Evolutionary conservation across 176 grass and related monocot genomes (phyloP), one percentile per base, ranked within the genome.

Genomic region (Musa itinerans): DNA sequence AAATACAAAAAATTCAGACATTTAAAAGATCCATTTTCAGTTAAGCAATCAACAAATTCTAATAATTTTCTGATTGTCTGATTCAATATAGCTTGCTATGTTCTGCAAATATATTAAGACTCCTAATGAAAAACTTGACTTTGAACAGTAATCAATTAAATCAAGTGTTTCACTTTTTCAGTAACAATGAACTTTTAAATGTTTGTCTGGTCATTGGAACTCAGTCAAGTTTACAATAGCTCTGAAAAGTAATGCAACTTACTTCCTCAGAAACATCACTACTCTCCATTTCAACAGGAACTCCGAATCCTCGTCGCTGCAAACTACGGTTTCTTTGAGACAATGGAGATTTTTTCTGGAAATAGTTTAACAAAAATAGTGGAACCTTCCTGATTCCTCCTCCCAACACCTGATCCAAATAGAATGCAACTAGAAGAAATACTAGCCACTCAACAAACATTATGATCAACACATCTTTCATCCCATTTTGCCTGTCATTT

Each of bases 381-480:
- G 79, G 81, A 19, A 34, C 74, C 79, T 80, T 87, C 57, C 53
- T 52, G 76, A 69, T 53, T 49, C 83, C 34, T 43, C 34, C 34
- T 77, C 84, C 74, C 7, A 83, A 71, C 25, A 76, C 54, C 85
- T 90, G 86, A 73, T 90, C 85, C 51, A 97, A 55, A 79, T 90
- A 97, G 55, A 87, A 90, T 72, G 85, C 80, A 22, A 84, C 68
- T 11, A 86, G 85, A 52, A 97, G 82, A 16, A 97, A 57, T 75
- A 93, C 26, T 53, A 83, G 67, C 87, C 90, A 97, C 74, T 90
- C 90, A 16, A 97, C 48, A 69, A 86, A 80, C 93, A 97, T 97
- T 54, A 97, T 89, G 73, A 93, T 85, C 73, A 97, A 87, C 13
- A 89, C 85, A 67, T 43, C 52, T 68, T 73, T 81, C 90, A 91